These are phyloP conservation scores for Flaveria sonorensis DNA, from an alignment of 129 eudicot species.

Conservation along the genomic window DNA sequence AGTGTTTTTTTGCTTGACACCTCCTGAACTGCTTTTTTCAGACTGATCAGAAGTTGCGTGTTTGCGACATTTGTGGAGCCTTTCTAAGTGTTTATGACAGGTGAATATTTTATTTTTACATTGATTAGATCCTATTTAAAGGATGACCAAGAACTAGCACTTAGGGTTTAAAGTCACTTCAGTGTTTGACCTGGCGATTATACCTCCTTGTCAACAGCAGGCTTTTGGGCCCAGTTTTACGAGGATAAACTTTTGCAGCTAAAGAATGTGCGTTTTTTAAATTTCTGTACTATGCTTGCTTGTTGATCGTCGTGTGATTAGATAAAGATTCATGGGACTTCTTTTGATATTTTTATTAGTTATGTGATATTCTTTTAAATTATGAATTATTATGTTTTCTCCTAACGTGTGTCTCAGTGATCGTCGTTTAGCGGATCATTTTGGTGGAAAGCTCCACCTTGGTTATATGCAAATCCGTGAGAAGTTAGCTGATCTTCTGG, in stretches of 20 bases:
- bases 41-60: constrained; percentile 99
- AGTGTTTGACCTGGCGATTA: constrained; percentile 85
- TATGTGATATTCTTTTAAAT: constrained; percentile 6
- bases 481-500: constrained; percentile 91
- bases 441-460: constrained; percentile 95
- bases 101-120: constrained; percentile 37
- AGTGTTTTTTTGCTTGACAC: not conserved
- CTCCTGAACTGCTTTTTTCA: constrained; percentile 29
- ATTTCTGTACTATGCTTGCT: constrained; percentile 54
- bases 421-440: constrained; percentile 98
- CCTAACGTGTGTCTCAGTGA: constrained; percentile 59
- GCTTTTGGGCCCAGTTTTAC: constrained; percentile 99
- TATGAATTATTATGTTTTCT: constrained; percentile 21
- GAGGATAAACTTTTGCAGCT: constrained; percentile 99
- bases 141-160: constrained; percentile 45
- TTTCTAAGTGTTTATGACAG: constrained; percentile 97
- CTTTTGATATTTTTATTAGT: constrained; percentile 14
- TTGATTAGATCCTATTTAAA: constrained; percentile 12
- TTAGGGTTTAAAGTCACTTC: constrained; percentile 73
- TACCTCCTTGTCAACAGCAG: constrained; percentile 99
- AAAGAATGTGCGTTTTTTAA: constrained; percentile 95
- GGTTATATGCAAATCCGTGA: constrained; percentile 99
- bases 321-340: constrained; percentile 41
- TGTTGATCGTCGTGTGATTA: constrained; percentile 65
- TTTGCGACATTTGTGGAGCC: constrained; percentile 98